Percentiles rank a stretch among this genome's conserved stretches.
phyloP scores from a whole-genome alignment of 768 basidiomycete species.

The Lentinula edodes region DNA sequence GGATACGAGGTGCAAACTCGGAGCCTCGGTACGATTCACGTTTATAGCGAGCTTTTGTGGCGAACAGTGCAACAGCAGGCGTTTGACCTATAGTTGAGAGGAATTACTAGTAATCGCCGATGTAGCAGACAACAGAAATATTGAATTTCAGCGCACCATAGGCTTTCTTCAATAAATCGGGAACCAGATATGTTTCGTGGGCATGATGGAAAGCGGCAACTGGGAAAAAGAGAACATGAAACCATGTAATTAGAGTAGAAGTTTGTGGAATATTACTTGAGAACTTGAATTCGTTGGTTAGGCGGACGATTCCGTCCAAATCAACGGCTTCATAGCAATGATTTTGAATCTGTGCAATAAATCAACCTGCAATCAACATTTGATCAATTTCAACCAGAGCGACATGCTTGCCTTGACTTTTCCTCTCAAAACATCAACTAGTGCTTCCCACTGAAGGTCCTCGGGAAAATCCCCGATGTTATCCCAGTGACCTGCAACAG shows the following conservation, averaged over 20 bases:
- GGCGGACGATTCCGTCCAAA: constrained; percentile 54
- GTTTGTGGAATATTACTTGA: constrained; percentile 1
- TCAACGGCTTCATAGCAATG: constrained; percentile 64
- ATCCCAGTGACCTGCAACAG: constrained; percentile 39
- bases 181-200: constrained; percentile 83
- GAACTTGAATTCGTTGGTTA: constrained; percentile 29
- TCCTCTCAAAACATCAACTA: constrained; percentile 74
- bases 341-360: constrained; percentile 38
- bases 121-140: background rate
- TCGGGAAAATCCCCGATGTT: constrained; percentile 54
- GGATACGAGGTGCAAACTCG: constrained; percentile 68
- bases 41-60: constrained; percentile 48
- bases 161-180: constrained; percentile 66
- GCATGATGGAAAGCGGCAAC: constrained; percentile 77
- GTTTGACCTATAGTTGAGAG: constrained; percentile 36
- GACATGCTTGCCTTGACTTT: constrained; percentile 50
- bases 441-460: constrained; percentile 66
- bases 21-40: constrained; percentile 77
- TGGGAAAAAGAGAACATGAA: constrained; percentile 50
- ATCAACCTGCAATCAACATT: background rate
- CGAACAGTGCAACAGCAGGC: constrained; percentile 74
- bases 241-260: constrained; percentile 1
- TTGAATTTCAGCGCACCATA: constrained; percentile 34
- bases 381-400: background rate
- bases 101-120: background rate